Conservation (phyloP, 1,139 yeast genomes). For the Hansenula lynferdii region DNA sequence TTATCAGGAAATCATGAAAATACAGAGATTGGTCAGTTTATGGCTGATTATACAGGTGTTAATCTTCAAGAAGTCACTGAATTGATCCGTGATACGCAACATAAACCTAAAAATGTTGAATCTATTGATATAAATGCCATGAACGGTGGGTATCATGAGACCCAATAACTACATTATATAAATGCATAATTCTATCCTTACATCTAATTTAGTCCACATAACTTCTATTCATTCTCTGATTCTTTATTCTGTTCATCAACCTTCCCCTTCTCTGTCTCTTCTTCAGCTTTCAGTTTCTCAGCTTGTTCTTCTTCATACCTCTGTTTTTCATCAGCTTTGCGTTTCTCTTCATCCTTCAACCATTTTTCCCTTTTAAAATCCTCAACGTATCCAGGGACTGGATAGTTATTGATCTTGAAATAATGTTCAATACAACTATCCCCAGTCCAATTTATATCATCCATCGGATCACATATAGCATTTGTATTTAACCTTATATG, state of each 20-base stretch:
- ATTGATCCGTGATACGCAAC: slow-evolving; percentile 39
- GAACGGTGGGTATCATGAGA: too few relatives aligned
- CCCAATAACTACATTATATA: too few relatives aligned
- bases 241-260: slow-evolving; percentile 4
- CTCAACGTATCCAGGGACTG: slow-evolving; percentile 20
- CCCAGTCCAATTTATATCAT: slow-evolving; percentile 28
- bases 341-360: too few relatives aligned
- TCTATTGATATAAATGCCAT: slow-evolving; percentile 1
- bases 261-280: neutral
- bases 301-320: slow-evolving; percentile 4
- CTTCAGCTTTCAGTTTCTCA: slow-evolving; percentile 1
- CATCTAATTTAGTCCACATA: neutral
- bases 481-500: slow-evolving; percentile 37
- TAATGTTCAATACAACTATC: slow-evolving; percentile 27
- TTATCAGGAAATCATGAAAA: slow-evolving; percentile 81
- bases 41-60: slow-evolving; percentile 55
- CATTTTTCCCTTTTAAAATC: neutral
- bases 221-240: neutral
- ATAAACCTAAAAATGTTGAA: slow-evolving; percentile 20
- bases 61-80: slow-evolving; percentile 48
- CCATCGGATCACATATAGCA: slow-evolving; percentile 49
- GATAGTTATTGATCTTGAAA: slow-evolving; percentile 23
- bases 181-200: neutral
- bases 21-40: slow-evolving; percentile 70
- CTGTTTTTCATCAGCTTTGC: slow-evolving; percentile 1